Conservation (phyloP, 2,329 filamentous ascomycete genomes). For the Rhynchosporium graminicola region DNA sequence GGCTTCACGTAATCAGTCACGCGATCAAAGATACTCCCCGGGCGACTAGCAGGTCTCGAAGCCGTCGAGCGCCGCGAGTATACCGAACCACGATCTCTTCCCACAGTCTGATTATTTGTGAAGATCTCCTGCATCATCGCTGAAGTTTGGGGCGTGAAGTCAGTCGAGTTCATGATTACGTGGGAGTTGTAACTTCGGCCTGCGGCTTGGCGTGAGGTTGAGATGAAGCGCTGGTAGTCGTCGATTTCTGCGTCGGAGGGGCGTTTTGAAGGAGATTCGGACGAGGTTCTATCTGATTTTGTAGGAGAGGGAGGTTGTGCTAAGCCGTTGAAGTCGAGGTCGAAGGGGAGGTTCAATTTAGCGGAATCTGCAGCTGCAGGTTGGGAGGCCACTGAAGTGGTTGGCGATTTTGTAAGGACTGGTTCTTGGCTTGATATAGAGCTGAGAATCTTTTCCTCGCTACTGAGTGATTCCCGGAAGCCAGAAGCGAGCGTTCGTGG, state of each 20-base stretch:
- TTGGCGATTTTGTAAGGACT: not conserved
- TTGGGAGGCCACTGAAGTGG: slow-evolving; percentile 18
- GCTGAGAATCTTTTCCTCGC: not conserved
- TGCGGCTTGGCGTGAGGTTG: slow-evolving; percentile 4
- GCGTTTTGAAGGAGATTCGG: not conserved
- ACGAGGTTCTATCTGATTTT: not conserved
- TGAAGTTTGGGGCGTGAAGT: slow-evolving; percentile 1
- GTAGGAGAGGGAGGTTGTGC: not conserved
- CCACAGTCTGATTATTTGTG: not conserved
- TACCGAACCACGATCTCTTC: not conserved
- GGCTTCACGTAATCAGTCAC: slow-evolving; percentile 26
- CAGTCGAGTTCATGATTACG: not conserved
- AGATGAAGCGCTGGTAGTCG: slow-evolving; percentile 15
- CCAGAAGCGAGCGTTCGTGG: slow-evolving; percentile 24
- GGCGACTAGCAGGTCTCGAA: not conserved
- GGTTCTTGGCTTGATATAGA: not conserved
- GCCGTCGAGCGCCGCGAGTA: slow-evolving; percentile 2
- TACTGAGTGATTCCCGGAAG: slow-evolving; percentile 9
- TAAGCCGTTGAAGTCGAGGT: not conserved
- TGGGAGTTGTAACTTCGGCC: slow-evolving; percentile 2
- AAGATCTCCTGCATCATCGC: slow-evolving; percentile 13
- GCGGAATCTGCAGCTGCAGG: slow-evolving; percentile 25
- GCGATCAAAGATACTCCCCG: slow-evolving; percentile 18
- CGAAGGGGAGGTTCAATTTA: slow-evolving; percentile 11
- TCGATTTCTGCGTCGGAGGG: not conserved